Conservation (phyloP, 768 basidiomycete genomes). For the Lepiota venenata region DNA sequence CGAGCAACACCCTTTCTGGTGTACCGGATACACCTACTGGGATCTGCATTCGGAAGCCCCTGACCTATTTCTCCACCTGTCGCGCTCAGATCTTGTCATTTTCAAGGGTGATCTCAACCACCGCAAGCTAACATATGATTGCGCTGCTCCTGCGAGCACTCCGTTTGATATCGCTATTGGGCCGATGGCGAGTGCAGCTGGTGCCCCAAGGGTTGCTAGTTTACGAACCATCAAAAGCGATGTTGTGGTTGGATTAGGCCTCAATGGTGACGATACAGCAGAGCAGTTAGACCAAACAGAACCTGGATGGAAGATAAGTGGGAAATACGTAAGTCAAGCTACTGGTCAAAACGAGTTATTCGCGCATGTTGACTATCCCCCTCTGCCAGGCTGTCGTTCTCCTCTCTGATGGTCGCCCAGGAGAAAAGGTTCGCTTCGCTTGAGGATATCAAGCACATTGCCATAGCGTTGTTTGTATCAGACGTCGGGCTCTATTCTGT, state of each 20-base stretch:
- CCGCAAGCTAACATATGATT: constrained; percentile 86
- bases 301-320: constrained; percentile 95
- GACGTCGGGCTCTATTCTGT: neutral
- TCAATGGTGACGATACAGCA: constrained; percentile 63
- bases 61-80: constrained; percentile 89
- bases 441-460: constrained; percentile 9
- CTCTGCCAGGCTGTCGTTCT: constrained; percentile 74
- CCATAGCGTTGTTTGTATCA: constrained; percentile 1
- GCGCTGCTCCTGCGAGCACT: constrained; percentile 81
- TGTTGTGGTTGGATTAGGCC: constrained; percentile 84
- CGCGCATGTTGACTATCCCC: neutral
- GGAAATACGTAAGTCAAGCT: constrained; percentile 78
- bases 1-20: constrained; percentile 94
- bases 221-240: constrained; percentile 94
- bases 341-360: neutral
- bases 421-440: constrained; percentile 82
- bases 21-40: constrained; percentile 96
- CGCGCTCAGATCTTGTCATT: constrained; percentile 83
- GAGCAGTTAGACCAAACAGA: constrained; percentile 82
- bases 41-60: constrained; percentile 80
- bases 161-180: constrained; percentile 91
- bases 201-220: constrained; percentile 84
- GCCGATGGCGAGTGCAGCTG: constrained; percentile 84
- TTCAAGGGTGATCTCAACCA: constrained; percentile 97
- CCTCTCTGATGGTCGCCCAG: constrained; percentile 83